phyloP scores from a whole-genome alignment of 768 basidiomycete species.

The Dentipellis fragilis region DNA sequence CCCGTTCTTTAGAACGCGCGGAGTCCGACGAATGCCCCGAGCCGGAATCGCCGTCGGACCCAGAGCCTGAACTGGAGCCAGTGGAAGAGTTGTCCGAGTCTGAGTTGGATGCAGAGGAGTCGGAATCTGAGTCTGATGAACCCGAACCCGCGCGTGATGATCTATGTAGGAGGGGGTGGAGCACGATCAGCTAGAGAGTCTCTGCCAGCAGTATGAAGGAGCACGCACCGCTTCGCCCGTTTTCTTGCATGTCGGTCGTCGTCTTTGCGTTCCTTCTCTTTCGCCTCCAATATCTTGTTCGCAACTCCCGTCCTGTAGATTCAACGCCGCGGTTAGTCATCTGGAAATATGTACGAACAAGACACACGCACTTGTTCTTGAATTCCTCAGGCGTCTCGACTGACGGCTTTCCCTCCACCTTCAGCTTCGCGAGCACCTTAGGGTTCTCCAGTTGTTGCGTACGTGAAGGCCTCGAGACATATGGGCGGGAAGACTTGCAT shows the following conservation, averaged over 20 bases:
- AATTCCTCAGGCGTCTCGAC: constrained; percentile 90
- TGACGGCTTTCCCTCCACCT: constrained; percentile 60
- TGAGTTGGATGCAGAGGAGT: constrained; percentile 31
- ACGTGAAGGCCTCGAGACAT: constrained; percentile 82
- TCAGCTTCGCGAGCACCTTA: constrained; percentile 51
- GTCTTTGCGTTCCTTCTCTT: constrained; percentile 65
- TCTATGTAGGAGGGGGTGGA: constrained; percentile 3
- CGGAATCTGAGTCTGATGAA: constrained; percentile 20
- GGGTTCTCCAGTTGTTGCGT: constrained; percentile 83
- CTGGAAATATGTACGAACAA: background rate
- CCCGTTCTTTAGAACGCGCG: constrained; percentile 35
- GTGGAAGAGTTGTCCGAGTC: constrained; percentile 33
- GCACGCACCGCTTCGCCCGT: constrained; percentile 23
- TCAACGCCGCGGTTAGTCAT: background rate
- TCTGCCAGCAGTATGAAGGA: background rate
- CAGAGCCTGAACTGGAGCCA: constrained; percentile 26
- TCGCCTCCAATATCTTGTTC: constrained; percentile 72
- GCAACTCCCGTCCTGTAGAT: constrained; percentile 61
- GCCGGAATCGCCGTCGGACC: constrained; percentile 22
- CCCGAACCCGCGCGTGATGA: constrained; percentile 13
- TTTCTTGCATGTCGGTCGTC: constrained; percentile 20
- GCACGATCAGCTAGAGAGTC: constrained; percentile 5
- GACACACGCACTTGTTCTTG: constrained; percentile 53
- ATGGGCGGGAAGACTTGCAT: constrained; percentile 75
- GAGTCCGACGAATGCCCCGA: constrained; percentile 24